Percentiles rank a stretch among this genome's conserved stretches.
These are phyloP conservation scores for Sphagnum tenellum DNA, from an alignment of 225 moss, liverwort and hornwort genomes.

Conservation along the genomic window DNA sequence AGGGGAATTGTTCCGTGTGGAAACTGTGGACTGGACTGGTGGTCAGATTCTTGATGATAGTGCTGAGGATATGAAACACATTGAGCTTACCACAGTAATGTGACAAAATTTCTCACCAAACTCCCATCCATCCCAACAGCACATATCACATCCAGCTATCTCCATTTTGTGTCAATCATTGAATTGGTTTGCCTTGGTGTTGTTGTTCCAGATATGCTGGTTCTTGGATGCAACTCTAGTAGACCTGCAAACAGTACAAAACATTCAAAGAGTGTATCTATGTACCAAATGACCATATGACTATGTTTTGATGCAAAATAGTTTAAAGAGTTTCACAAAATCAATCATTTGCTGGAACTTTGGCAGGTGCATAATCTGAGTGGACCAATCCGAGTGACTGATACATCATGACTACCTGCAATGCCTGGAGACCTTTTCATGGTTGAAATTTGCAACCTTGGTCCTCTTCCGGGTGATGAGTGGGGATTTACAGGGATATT, in stretches of 20 bases:
- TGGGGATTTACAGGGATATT: conserved; percentile 87
- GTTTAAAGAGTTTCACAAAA: too few relatives aligned
- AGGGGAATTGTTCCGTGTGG: conserved; percentile 73
- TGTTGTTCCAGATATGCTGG: too few relatives aligned
- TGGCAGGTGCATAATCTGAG: conserved; percentile 72
- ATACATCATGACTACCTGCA: conserved; percentile 41
- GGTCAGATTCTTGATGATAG: conserved; percentile 75
- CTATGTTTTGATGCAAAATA: too few relatives aligned
- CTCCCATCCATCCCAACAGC: too few relatives aligned
- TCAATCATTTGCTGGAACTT: too few relatives aligned
- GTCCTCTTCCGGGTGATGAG: conserved; percentile 67
- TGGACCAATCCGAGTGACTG: conserved; percentile 68
- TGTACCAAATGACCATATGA: too few relatives aligned
- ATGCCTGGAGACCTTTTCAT: conserved; percentile 66
- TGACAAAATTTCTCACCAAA: not conserved
- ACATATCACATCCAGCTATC: too few relatives aligned
- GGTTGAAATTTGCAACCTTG: conserved; percentile 79
- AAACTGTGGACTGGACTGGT: conserved; percentile 82
- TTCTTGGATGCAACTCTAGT: too few relatives aligned
- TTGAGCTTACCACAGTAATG: conserved; percentile 52
- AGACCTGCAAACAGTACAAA: too few relatives aligned
- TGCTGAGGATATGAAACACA: conserved; percentile 70
- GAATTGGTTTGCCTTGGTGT: too few relatives aligned
- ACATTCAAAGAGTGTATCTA: too few relatives aligned
- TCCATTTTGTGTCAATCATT: too few relatives aligned